Percentiles rank a stretch among this genome's conserved stretches.
Conservation (phyloP, 768 basidiomycete species). For the Rhizopogon vinicolor region DNA sequence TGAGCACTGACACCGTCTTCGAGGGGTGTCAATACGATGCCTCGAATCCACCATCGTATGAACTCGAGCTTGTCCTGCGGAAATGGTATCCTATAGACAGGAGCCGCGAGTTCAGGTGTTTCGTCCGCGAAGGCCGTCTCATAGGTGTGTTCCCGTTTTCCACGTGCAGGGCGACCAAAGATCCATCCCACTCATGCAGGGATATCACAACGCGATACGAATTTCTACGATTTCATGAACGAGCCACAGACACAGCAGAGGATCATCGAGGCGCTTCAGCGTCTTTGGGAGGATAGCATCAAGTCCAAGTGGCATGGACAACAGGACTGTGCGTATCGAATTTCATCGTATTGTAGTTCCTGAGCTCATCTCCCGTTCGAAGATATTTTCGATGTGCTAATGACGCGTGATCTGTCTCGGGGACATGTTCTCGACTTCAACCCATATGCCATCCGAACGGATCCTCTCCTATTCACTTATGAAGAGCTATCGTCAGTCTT, state of each 20-base stretch:
- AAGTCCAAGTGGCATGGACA: slow-evolving; percentile 48
- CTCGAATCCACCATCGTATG: slow-evolving; percentile 33
- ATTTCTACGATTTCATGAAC: slow-evolving; percentile 84
- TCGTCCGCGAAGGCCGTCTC: slow-evolving; percentile 68
- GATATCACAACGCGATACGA: slow-evolving; percentile 83
- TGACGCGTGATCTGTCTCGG: slow-evolving; percentile 73
- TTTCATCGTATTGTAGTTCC: neutral
- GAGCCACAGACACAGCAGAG: slow-evolving; percentile 48
- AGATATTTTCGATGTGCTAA: slow-evolving; percentile 86
- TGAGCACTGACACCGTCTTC: slow-evolving; percentile 58
- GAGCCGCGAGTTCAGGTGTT: slow-evolving; percentile 86
- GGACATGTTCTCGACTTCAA: slow-evolving; percentile 91
- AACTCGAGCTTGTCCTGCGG: slow-evolving; percentile 80
- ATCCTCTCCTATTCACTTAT: slow-evolving; percentile 82
- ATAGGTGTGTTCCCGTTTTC: slow-evolving; percentile 52
- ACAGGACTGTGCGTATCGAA: slow-evolving; percentile 56
- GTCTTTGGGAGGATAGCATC: slow-evolving; percentile 70
- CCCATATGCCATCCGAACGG: slow-evolving; percentile 83
- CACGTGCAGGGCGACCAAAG: neutral
- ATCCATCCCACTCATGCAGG: slow-evolving; percentile 35
- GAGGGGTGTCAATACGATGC: slow-evolving; percentile 44
- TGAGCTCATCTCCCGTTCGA: neutral
- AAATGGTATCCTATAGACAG: slow-evolving; percentile 88
- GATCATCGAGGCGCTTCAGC: slow-evolving; percentile 46
- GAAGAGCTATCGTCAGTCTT: slow-evolving; percentile 56